Percentiles rank a stretch among this genome's conserved stretches.
These are phyloP conservation scores for Aspergillus costaricaensis DNA, from an alignment of 2,329 filamentous ascomycete genomes.

Conservation along the genomic window DNA sequence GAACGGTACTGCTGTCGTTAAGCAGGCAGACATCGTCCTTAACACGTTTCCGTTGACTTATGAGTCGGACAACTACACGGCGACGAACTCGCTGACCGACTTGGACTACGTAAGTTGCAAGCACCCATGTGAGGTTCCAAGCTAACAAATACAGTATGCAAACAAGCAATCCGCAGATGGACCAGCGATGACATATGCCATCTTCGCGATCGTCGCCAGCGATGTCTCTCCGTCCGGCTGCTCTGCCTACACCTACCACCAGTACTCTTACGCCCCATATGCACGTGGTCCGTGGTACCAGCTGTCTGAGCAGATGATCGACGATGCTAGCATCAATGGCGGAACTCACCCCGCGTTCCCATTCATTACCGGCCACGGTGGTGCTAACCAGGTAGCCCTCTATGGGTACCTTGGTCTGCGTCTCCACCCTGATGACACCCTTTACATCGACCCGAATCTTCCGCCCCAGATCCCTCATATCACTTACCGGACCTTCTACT, in stretches of 20 bases:
- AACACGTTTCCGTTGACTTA: conserved; percentile 66
- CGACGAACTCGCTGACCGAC: conserved; percentile 54
- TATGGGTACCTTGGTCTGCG: conserved; percentile 69
- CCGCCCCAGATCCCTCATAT: conserved; percentile 66
- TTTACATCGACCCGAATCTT: conserved; percentile 63
- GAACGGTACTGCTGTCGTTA: conserved; percentile 67
- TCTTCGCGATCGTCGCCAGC: conserved; percentile 68
- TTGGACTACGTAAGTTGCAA: conserved; percentile 58
- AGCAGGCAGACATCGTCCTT: conserved; percentile 71
- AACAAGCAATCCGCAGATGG: conserved; percentile 68
- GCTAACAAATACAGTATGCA: conserved; percentile 55
- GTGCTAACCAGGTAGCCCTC: conserved; percentile 66
- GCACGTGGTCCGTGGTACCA: conserved; percentile 68
- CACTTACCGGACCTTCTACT: conserved; percentile 65
- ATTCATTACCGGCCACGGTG: conserved; percentile 71
- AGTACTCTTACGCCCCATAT: conserved; percentile 66
- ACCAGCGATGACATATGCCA: conserved; percentile 72
- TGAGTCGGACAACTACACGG: conserved; percentile 51
- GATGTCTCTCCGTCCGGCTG: conserved; percentile 67
- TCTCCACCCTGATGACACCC: conserved; percentile 59
- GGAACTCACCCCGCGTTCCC: conserved; percentile 70
- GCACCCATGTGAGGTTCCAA: background rate
- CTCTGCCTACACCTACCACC: conserved; percentile 66
- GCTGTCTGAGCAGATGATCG: conserved; percentile 68
- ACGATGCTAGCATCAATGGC: conserved; percentile 62